phyloP scores from a whole-genome alignment of 768 basidiomycete genomes.

The Exsudoporus frostii region DNA sequence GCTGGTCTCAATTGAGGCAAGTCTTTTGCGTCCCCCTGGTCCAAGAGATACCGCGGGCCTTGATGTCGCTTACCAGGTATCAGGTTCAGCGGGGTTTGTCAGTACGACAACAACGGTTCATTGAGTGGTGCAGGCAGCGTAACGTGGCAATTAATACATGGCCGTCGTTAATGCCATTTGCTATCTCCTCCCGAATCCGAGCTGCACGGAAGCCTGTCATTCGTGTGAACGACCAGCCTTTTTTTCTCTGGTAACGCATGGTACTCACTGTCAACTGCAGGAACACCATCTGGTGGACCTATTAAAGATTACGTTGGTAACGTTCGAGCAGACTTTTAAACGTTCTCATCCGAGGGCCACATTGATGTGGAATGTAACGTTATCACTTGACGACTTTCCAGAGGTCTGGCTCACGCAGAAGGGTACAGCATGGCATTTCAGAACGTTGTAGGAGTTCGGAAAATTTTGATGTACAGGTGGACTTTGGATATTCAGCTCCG shows the following conservation, averaged over 20 bases:
- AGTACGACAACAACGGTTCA: slow-evolving; percentile 1
- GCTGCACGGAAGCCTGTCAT: slow-evolving; percentile 1
- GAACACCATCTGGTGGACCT: neutral
- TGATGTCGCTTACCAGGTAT: slow-evolving; percentile 3
- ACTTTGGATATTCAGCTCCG: too few species aligned
- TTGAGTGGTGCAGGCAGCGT: slow-evolving; percentile 3
- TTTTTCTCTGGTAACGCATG: neutral
- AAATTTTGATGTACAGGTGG: too few species aligned
- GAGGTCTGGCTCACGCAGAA: neutral
- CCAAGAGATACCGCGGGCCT: slow-evolving; percentile 5
- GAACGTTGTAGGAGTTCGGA: too few species aligned
- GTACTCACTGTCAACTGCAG: neutral
- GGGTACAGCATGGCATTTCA: neutral
- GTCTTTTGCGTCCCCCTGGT: neutral
- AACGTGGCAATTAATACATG: slow-evolving; percentile 10
- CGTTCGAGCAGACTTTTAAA: slow-evolving; percentile 17
- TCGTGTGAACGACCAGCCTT: slow-evolving; percentile 17
- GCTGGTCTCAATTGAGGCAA: slow-evolving; percentile 4
- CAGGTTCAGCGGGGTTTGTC: slow-evolving; percentile 18
- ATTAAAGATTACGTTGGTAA: slow-evolving; percentile 10
- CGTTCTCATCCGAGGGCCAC: neutral
- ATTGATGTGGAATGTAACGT: neutral
- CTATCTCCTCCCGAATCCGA: slow-evolving; percentile 7
- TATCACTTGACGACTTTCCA: neutral
- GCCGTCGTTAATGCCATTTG: slow-evolving; percentile 2